Evolutionary conservation across 2,329 filamentous ascomycete genomes (phyloP).

Genomic region (Phialophora expanda): DNA sequence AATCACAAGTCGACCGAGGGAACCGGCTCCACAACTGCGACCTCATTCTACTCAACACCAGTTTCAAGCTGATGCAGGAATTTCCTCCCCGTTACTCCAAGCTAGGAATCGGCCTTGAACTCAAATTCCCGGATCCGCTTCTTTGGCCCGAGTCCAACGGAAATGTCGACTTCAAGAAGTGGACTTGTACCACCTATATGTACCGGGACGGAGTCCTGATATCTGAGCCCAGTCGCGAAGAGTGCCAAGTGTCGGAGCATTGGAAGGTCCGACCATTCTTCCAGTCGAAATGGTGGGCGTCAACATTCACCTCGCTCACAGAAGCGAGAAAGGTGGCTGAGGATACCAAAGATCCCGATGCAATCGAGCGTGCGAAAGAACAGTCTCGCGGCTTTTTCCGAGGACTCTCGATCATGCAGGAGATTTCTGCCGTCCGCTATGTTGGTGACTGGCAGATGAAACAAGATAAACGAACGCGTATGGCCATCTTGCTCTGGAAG

Average conservation of each 20-base stretch:
- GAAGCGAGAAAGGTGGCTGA: constrained; percentile 49
- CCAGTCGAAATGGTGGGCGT: constrained; percentile 54
- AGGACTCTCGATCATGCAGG: constrained; percentile 53
- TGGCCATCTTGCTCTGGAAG: constrained; percentile 54
- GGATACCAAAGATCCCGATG: constrained; percentile 44
- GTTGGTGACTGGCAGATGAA: constrained; percentile 42
- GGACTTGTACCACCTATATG: constrained; percentile 51
- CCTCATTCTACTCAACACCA: constrained; percentile 52
- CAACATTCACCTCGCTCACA: constrained; percentile 50
- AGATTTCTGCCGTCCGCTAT: constrained; percentile 47
- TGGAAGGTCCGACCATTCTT: constrained; percentile 52
- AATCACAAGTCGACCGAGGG: constrained; percentile 44
- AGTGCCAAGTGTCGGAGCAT: constrained; percentile 31
- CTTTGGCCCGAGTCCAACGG: constrained; percentile 40
- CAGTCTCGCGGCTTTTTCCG: constrained; percentile 47
- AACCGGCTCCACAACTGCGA: constrained; percentile 48
- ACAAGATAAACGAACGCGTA: constrained; percentile 42
- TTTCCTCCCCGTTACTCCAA: constrained; percentile 50
- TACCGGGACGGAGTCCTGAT: constrained; percentile 47
- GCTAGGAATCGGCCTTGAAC: constrained; percentile 50
- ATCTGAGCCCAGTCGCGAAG: constrained; percentile 40
- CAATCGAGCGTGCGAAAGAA: constrained; percentile 45
- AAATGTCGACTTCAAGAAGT: constrained; percentile 47
- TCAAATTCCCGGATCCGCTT: constrained; percentile 49
- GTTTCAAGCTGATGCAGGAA: constrained; percentile 51